These are phyloP conservation scores for Coemansia aciculifera DNA, from an alignment of 192 early-diverging fungal genomes.

Conservation along the genomic window DNA sequence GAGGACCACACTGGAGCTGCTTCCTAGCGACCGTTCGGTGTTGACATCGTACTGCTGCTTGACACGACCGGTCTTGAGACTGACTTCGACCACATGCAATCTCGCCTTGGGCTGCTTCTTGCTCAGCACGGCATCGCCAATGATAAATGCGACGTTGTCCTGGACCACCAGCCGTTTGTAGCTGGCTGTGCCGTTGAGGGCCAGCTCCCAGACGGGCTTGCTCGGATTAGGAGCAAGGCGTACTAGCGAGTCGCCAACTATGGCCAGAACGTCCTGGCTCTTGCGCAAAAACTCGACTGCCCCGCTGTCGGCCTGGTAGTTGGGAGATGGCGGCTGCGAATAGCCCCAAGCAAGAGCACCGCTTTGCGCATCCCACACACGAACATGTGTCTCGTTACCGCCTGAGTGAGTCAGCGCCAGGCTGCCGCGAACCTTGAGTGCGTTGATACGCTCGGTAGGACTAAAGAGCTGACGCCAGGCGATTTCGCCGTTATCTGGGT, in stretches of 20 bases:
- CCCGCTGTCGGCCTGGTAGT: conserved; percentile 34
- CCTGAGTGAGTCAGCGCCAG: conserved; percentile 40
- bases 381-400: conserved; percentile 25
- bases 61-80: conserved; percentile 31
- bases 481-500: conserved; percentile 65
- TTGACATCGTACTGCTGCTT: conserved; percentile 46
- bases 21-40: conserved; percentile 22
- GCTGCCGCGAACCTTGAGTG: conserved; percentile 45
- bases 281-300: conserved; percentile 45
- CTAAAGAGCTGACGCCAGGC: conserved; percentile 78
- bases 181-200: conserved; percentile 32
- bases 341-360: conserved; percentile 22
- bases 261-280: conserved; percentile 42
- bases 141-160: conserved; percentile 30
- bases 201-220: conserved; percentile 35
- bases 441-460: conserved; percentile 58
- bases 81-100: conserved; percentile 44
- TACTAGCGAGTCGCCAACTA: conserved; percentile 40
- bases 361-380: conserved; percentile 52
- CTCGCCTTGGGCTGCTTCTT: conserved; percentile 17
- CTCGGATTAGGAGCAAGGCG: conserved; percentile 20
- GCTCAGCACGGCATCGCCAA: conserved; percentile 35
- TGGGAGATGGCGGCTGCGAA: conserved; percentile 25
- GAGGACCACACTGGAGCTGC: conserved; percentile 28
- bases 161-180: conserved; percentile 45